Evolutionary conservation across 352 stramenopile genomes (phyloP).

Genomic region (Phytopythium sindhum): DNA sequence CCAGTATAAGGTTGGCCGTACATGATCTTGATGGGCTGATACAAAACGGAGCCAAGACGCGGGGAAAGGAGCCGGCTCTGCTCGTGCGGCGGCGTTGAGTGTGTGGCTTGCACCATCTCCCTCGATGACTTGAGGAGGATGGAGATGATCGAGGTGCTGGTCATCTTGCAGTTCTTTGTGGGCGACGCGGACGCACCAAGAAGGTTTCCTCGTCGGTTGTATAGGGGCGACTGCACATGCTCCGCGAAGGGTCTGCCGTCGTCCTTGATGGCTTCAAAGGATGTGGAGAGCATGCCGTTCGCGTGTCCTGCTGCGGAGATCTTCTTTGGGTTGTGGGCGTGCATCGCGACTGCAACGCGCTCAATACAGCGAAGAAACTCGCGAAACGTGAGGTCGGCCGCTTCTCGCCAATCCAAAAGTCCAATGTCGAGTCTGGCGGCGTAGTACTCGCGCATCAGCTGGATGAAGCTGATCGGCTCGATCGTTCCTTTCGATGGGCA

Average conservation of each 20-base stretch:
- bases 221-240: slow-evolving; percentile 20
- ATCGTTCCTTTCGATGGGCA: slow-evolving; percentile 27
- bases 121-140: slow-evolving; percentile 50
- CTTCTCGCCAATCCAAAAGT: slow-evolving; percentile 55
- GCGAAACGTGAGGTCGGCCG: slow-evolving; percentile 57
- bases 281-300: slow-evolving; percentile 41
- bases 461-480: slow-evolving; percentile 52
- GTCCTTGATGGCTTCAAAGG: slow-evolving; percentile 54
- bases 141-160: slow-evolving; percentile 57
- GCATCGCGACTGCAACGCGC: slow-evolving; percentile 67
- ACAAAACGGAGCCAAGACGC: neutral
- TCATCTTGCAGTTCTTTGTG: slow-evolving; percentile 62
- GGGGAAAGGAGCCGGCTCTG: neutral
- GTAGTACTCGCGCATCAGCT: slow-evolving; percentile 70
- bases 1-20: neutral
- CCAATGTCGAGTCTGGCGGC: slow-evolving; percentile 72
- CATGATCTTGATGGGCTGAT: neutral
- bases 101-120: slow-evolving; percentile 15
- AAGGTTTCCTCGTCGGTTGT: slow-evolving; percentile 56
- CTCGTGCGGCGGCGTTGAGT: neutral
- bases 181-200: slow-evolving; percentile 22
- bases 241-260: slow-evolving; percentile 24
- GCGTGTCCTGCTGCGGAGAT: slow-evolving; percentile 1
- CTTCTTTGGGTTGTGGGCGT: slow-evolving; percentile 25
- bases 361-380: slow-evolving; percentile 73